phyloP scores from a whole-genome alignment of 805 yeast genomes.

The Ogataea trehalophila region DNA sequence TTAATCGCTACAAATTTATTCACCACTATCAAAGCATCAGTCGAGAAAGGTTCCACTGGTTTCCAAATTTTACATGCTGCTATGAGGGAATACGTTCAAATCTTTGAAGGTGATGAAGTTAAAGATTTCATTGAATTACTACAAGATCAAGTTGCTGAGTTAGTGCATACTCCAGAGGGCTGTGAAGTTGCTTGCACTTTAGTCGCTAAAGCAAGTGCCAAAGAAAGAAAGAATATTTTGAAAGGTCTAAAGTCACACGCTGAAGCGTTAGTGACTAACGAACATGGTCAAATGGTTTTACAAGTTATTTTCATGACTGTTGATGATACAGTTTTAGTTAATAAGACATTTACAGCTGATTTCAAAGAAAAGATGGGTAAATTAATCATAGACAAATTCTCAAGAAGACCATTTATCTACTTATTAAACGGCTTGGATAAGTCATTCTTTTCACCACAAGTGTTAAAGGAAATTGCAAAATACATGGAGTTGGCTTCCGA shows the following conservation, averaged over 20 bases:
- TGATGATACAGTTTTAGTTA: conserved; percentile 85
- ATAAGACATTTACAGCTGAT: conserved; percentile 66
- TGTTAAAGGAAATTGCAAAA: conserved; percentile 52
- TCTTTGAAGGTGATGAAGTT: conserved; percentile 64
- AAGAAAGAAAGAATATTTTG: conserved; percentile 80
- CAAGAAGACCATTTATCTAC: conserved; percentile 85
- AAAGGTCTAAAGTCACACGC: conserved; percentile 72
- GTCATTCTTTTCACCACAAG: conserved; percentile 71
- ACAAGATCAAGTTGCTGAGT: conserved; percentile 86
- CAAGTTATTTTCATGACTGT: conserved; percentile 77
- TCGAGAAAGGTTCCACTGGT: conserved; percentile 93
- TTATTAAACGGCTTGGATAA: conserved; percentile 74
- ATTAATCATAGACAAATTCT: conserved; percentile 64
- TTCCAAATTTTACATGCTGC: conserved; percentile 95
- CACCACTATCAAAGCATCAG: conserved; percentile 84
- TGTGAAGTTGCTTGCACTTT: conserved; percentile 82
- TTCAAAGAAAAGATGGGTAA: conserved; percentile 47
- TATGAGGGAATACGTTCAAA: conserved; percentile 80
- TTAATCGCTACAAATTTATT: conserved; percentile 69
- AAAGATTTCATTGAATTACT: conserved; percentile 79
- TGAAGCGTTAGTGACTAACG: conserved; percentile 72
- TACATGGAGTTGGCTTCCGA: conserved; percentile 57
- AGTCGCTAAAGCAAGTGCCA: conserved; percentile 80
- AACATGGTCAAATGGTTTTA: conserved; percentile 79
- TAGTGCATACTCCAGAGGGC: conserved; percentile 95